Evolutionary conservation across 2,329 filamentous ascomycete genomes (phyloP).

Genomic region (Epichloe amarillans): DNA sequence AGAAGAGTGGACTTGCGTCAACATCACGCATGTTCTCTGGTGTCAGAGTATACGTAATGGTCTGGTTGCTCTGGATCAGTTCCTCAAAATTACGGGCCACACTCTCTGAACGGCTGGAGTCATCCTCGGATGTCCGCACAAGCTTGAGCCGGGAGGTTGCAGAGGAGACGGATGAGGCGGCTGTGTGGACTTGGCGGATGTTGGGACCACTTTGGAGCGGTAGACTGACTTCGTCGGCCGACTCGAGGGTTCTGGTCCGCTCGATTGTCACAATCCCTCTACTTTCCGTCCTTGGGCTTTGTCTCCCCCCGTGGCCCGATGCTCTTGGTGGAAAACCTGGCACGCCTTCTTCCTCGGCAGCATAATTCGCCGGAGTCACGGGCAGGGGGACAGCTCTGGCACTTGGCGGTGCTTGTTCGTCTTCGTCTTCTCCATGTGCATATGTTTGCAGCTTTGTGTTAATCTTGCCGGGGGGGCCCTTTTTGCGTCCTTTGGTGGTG

Average conservation of each 20-base stretch:
- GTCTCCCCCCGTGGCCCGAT: conserved; percentile 12
- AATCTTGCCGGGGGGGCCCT: background rate
- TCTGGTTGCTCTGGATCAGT: conserved; percentile 69
- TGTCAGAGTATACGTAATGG: conserved; percentile 70
- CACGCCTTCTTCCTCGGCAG: conserved; percentile 18
- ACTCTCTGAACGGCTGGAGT: conserved; percentile 36
- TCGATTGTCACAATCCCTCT: conserved; percentile 28
- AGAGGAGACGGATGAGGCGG: conserved; percentile 39
- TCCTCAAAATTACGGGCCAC: conserved; percentile 62
- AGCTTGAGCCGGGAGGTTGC: conserved; percentile 37
- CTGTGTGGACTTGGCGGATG: conserved; percentile 30
- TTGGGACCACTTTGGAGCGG: conserved; percentile 11
- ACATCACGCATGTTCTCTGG: conserved; percentile 67
- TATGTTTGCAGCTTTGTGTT: background rate
- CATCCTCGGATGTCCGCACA: conserved; percentile 46
- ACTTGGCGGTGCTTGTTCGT: background rate
- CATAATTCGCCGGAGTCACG: conserved; percentile 11
- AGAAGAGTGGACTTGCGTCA: conserved; percentile 39
- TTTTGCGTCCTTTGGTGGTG: background rate
- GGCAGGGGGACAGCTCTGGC: background rate
- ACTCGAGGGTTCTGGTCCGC: conserved; percentile 20
- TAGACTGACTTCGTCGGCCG: conserved; percentile 20
- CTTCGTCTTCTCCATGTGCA: background rate
- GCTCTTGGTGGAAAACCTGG: conserved; percentile 22
- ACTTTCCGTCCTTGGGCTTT: conserved; percentile 16